Base-by-base conservation (phyloP, 2,329 filamentous ascomycete genomes). In the Clonostachys rhizophaga region DNA sequence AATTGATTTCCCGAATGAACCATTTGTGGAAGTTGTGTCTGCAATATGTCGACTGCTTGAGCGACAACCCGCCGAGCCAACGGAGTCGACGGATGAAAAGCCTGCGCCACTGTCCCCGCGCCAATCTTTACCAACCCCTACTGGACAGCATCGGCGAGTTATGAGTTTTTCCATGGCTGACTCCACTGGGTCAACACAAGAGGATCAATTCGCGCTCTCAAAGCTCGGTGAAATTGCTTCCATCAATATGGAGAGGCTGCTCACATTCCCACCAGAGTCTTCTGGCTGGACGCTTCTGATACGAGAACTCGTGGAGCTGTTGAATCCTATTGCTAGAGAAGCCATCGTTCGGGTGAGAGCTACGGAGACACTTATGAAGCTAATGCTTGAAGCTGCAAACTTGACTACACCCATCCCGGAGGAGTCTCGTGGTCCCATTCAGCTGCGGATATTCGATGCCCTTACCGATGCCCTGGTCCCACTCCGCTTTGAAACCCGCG, bases 1-100 rank as follows among this genome's bases (percentile, higher is more conserved):
- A 0, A 76, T 87, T 14, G 91, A 96, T 55, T 97, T 95, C 57
- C 89, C 91, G 0, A 91, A 92, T 53, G 76, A 83, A 14, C 76
- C 90, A 0, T 97, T 97, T 56, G 71, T 86, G 6, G 81, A 89
- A 52, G 82, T 97, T 10, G 73, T 97, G 2, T 71, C 76, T 46
- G 86, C 91, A 1, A 76, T 96, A 5, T 91, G 90, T 58, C 75
- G 78, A 42, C 72, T 96, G 7, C 73, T 95, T 6, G 75, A 78
- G 34, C 58, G 64, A 24, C 59, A 57, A n/a, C 18, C 58, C 5
- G 49, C 54, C 5, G 54, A 60, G 9, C 57, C 53, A 16, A 9
- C 46, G 1, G 61, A 57, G 16, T 17, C 48, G 2, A 45, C 42
- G 13, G 49, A 47, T 14, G 50, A 53, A n/a, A 35, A 52, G 6